Evolutionary conservation across 1,139 yeast genomes (phyloP), one percentile per base, ranked within the genome.

Genomic region (Yamadazyma buinensis): DNA sequence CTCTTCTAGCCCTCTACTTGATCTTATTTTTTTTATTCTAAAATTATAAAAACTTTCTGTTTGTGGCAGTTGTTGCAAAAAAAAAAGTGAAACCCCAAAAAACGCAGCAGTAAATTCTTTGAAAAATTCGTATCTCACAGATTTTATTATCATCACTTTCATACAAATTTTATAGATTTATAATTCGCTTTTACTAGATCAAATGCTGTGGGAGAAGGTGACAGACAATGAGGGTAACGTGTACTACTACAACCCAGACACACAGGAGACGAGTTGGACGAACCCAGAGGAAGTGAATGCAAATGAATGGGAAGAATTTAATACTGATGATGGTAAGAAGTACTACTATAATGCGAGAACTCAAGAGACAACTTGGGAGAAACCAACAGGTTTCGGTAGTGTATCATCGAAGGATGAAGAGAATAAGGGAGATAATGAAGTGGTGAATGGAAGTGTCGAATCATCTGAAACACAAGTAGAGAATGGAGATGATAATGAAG

Each of bases 241-340:
- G 1, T 90, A 88, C 59, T 88, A 83, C 56, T 85, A 78, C 55
- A 79, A 88, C 46, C 41, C 74, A 1, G 67, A 53, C 25, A 83
- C 94, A 0, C 74, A 77, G 35, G 80, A 79, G 47, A 80, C 95
- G 0, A 76, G 81, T 31, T 88, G 97, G 95, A 85, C 83, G 7
- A 75, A 80, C 43, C 97, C 97, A 0, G 76, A 64, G 20, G 80
- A 69, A 36, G 42, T 49, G 26, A 63, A 63, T 67, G 19, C 59
- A 7, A 32, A 30, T 2, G 40, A 64, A n/a, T 90, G 96, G 96
- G 69, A 68, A 33, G 75, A 70, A 41, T 80, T 69, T 34, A 59
- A 64, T 2, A 77, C 92, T 0, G 86, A 83, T 23, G 92, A 81
- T 14, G 94, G 92, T 1, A 64, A 64, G 37, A 64, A 64, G 23